Percentiles rank a stretch among this genome's conserved stretches.
Conservation (phyloP, 768 basidiomycete species). For the Hericium coralloides region DNA sequence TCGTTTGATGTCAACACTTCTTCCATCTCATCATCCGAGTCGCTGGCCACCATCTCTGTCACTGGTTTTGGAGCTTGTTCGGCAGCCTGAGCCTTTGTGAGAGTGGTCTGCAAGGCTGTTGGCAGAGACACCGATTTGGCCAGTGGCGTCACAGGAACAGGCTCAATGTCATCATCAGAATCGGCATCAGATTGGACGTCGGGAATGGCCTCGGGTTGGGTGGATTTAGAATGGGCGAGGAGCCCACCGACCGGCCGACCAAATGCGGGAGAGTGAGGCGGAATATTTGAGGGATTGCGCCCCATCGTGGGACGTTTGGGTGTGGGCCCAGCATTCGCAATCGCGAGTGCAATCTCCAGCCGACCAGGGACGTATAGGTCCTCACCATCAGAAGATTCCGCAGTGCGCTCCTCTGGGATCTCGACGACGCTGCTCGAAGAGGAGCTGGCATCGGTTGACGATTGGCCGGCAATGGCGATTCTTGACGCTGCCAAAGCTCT, state of each 20-base stretch:
- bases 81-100: not conserved
- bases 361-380: conserved; percentile 45
- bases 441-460: conserved; percentile 7
- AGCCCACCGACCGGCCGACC: conserved; percentile 24
- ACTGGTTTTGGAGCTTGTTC: not conserved
- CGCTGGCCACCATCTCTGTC: not conserved
- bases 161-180: not conserved
- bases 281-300: not conserved
- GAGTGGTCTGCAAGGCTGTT: not conserved
- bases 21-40: conserved; percentile 11
- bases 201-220: not conserved
- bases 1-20: conserved; percentile 2
- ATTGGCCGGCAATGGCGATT: not conserved
- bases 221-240: not conserved
- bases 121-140: not conserved
- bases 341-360: conserved; percentile 58
- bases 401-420: not conserved
- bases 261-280: conserved; percentile 23
- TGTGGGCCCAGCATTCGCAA: conserved; percentile 48
- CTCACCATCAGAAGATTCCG: conserved; percentile 26
- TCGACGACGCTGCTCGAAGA: not conserved
- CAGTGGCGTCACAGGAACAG: not conserved
- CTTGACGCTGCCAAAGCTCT: conserved; percentile 23
- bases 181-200: conserved; percentile 6
- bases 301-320: conserved; percentile 14